Conservation (phyloP, 139 green algal species). For the Picochlorum sp. region DNA sequence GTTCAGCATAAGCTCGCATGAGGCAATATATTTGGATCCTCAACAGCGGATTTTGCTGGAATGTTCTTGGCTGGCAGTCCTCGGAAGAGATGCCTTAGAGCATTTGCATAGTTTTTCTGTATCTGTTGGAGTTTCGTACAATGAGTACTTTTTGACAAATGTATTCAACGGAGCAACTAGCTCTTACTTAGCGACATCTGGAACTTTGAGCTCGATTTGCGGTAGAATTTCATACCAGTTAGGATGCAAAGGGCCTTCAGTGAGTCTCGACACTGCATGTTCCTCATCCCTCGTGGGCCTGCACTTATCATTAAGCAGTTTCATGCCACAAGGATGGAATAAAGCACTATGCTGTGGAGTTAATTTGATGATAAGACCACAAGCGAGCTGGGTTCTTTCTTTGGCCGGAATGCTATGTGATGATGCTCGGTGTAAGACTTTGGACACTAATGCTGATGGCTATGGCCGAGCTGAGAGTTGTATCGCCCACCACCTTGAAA, state of each 20-base stretch:
- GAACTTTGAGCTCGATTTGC: conserved; percentile 33
- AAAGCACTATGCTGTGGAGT: conserved; percentile 21
- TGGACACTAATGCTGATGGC: conserved; percentile 61
- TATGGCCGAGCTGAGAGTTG: conserved; percentile 60
- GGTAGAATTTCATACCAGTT: conserved; percentile 70
- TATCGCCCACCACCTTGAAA: conserved; percentile 10
- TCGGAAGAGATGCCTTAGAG: neutral
- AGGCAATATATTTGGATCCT: conserved; percentile 61
- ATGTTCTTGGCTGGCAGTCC: conserved; percentile 10
- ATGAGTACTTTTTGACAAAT: conserved; percentile 6
- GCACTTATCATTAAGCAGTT: conserved; percentile 35
- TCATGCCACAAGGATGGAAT: neutral
- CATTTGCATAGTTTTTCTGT: conserved; percentile 1
- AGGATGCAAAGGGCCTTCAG: conserved; percentile 48
- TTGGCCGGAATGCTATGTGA: conserved; percentile 53
- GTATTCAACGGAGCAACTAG: neutral
- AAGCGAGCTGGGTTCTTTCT: conserved; percentile 25
- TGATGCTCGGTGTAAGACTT: conserved; percentile 72
- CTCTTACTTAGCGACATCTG: conserved; percentile 25
- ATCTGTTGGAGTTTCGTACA: conserved; percentile 23
- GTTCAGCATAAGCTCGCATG: conserved; percentile 43
- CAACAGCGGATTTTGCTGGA: conserved; percentile 66
- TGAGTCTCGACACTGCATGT: conserved; percentile 66
- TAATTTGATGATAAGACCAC: conserved; percentile 32
- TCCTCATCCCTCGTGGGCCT: conserved; percentile 74